Base-by-base conservation (phyloP, 805 yeast species). In the Metschnikowia matae region DNA sequence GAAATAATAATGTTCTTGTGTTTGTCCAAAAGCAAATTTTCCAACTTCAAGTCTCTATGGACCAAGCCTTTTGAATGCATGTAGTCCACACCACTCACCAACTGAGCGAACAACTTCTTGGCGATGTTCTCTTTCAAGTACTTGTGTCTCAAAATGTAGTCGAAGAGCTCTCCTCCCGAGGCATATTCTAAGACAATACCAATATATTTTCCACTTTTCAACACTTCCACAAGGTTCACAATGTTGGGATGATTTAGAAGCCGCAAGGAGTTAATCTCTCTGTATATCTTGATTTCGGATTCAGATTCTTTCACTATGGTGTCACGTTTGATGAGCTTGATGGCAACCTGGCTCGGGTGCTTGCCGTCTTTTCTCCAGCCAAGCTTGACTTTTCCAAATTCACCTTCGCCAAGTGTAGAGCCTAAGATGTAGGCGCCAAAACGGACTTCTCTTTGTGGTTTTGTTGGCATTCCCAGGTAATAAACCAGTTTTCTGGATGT, bases 141-240 rank as follows among this genome's bases (percentile, higher is more conserved):
- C 62, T 92, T 83, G 64, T 91, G 89, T 56, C 84, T 87, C 52
- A 90, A 79, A 52, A 94, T 94, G 65, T 91, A 88, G 65, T 91
- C 96, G 63, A 94, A 94, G 54, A 94, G 80, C 67, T 94, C 99
- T 48, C 99, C 99, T 13, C 98, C 98, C 2, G 96, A 86, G 1
- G 98, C 98, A 68, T 92, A 94, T 62, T 94, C 98, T 51, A 94
- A 76, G 2, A 94, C 98, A 23, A 94, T 94, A 20, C 99, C 99
- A 53, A 94, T 91, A 68, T 94, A 92, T 63, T 89, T 88, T 45
- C 95, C 97, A 63, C 89, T 87, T 66, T 91, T 96, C 66, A 94
- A 76, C 20, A 94, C 97, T 63, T 92, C 97, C 56, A 90, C 97
- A 48, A 94, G 73, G 54, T 84, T 80, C 45, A 94, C 96, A 59